A percentile compares a stretch with the other conserved stretches of the same genome.
These are phyloP conservation scores for Globisporangium takayamanum DNA, from an alignment of 352 stramenopile genomes.

Conservation along the genomic window DNA sequence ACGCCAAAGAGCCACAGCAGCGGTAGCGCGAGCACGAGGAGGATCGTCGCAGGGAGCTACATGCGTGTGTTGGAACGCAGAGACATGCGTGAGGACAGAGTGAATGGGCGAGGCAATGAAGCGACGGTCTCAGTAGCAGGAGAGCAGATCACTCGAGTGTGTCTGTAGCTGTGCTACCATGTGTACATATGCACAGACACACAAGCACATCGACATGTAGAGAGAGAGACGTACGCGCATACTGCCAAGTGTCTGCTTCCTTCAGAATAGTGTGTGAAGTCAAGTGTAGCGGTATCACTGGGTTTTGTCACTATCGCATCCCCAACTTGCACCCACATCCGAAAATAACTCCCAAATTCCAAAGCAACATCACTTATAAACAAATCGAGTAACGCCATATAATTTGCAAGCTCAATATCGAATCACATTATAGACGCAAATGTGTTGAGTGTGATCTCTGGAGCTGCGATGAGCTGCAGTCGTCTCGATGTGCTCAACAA, in stretches of 20 bases:
- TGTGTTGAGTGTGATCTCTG: background rate
- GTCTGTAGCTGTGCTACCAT: too few species aligned
- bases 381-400: too few species aligned
- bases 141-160: too few species aligned
- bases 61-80: background rate
- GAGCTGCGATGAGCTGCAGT: background rate
- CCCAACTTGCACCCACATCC: background rate
- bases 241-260: background rate
- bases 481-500: background rate
- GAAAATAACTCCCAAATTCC: background rate
- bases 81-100: background rate
- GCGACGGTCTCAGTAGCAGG: too few species aligned
- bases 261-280: background rate
- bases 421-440: background rate
- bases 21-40: constrained; percentile 50
- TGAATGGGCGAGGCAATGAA: too few species aligned
- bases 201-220: background rate
- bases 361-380: background rate
- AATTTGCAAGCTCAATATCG: background rate
- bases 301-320: background rate
- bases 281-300: background rate
- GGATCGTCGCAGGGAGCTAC: constrained; percentile 67
- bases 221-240: background rate
- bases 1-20: constrained; percentile 67
- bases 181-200: background rate